Conservation (phyloP, 306 rosid species). For the Mucuna pruriens region DNA sequence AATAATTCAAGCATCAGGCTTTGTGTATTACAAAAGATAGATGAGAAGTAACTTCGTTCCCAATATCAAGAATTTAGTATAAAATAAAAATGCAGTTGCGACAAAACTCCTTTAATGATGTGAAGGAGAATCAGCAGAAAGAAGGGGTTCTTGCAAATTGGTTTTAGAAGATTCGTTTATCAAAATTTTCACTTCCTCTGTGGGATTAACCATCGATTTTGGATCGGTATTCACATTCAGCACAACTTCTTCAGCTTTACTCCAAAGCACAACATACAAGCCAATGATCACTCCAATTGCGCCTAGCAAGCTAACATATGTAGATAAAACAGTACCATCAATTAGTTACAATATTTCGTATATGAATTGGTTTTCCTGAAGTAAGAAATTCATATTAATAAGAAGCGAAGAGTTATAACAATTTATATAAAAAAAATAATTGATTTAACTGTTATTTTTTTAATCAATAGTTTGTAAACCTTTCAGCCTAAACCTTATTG, state of each 20-base stretch:
- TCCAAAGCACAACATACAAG: constrained; percentile 66
- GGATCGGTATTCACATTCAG: background rate
- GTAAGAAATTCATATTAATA: too few relatives aligned
- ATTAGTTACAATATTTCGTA: background rate
- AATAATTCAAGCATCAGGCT: too few relatives aligned
- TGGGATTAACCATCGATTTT: background rate
- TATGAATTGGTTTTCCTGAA: too few relatives aligned
- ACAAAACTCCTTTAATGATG: background rate
- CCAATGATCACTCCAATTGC: constrained; percentile 56
- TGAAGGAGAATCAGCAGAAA: constrained; percentile 4
- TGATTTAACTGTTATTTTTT: too few relatives aligned
- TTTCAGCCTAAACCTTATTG: too few relatives aligned
- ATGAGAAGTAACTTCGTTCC: too few relatives aligned
- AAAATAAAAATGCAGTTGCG: too few relatives aligned
- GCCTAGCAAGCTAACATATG: constrained; percentile 50
- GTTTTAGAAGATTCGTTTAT: constrained; percentile 2
- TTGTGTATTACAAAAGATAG: too few relatives aligned
- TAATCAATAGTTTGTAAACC: too few relatives aligned
- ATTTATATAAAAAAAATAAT: too few relatives aligned
- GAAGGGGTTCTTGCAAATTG: constrained; percentile 55
- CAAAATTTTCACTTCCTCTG: background rate
- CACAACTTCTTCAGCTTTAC: constrained; percentile 50
- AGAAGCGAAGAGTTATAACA: too few relatives aligned
- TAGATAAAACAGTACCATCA: background rate
- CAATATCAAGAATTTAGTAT: too few relatives aligned